Evolutionary conservation across 148 eudicot species (phyloP).

Genomic region (Amaranthus palmeri): DNA sequence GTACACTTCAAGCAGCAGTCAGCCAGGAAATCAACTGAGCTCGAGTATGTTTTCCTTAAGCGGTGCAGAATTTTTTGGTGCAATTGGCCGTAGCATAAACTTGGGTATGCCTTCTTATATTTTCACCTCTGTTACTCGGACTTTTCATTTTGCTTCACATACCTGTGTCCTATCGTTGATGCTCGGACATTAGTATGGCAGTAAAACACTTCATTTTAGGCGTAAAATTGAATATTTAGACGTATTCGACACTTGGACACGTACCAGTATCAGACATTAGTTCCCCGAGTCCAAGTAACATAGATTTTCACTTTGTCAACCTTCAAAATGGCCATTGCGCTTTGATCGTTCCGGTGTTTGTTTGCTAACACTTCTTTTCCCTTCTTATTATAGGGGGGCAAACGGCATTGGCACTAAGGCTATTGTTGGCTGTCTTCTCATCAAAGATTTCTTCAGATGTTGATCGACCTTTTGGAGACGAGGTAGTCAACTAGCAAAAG

Average conservation of each 20-base stretch:
- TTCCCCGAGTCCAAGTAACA: neutral
- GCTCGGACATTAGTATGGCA: too few species aligned
- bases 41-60: slow-evolving; percentile 76
- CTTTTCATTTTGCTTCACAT: too few species aligned
- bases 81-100: slow-evolving; percentile 81
- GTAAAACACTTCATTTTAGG: too few species aligned
- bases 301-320: neutral
- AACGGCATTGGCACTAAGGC: slow-evolving; percentile 79
- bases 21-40: slow-evolving; percentile 38
- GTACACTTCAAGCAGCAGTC: slow-evolving; percentile 55
- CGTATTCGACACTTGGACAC: too few species aligned
- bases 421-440: slow-evolving; percentile 71
- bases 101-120: slow-evolving; percentile 49
- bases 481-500: slow-evolving; percentile 38
- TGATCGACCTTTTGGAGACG: slow-evolving; percentile 87
- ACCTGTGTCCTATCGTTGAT: too few species aligned
- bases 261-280: neutral
- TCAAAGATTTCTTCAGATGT: slow-evolving; percentile 71
- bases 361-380: neutral
- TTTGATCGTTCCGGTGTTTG: neutral
- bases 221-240: too few species aligned
- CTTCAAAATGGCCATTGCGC: neutral
- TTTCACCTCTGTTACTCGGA: neutral
- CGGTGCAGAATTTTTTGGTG: slow-evolving; percentile 75
- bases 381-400: slow-evolving; percentile 65